Base-by-base conservation (phyloP, 129 eudicot genomes). In the Pittosporum tobira region DNA sequence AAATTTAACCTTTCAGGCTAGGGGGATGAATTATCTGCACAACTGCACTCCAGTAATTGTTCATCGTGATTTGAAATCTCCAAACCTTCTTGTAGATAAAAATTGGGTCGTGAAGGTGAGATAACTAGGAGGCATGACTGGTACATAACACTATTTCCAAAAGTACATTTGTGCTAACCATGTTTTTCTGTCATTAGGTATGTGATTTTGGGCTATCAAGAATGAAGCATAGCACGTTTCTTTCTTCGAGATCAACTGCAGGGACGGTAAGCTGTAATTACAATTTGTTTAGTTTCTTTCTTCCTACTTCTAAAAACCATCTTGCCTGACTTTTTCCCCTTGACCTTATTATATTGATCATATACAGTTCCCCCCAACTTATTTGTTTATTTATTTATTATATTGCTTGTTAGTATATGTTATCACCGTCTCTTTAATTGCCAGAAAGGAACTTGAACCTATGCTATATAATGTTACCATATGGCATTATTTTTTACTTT, bases 21-120 rank as follows among this genome's bases (percentile, higher is more conserved):
- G 96, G 46, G 99, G 99, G 60, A 87, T 91, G 99, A 91, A 91
- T 71, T 91, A 91, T 83, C 65, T 91, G 77, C 99, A 91, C 71
- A 91, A 81, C 64, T 83, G 96, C 74, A 67, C 88, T 26, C 99
- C 99, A 3, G 81, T 87, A 45, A 79, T 91, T 63, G 99, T 91
- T 67, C 99, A 91, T 74, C 95, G 96, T 57, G 99, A 91, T 79
- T 74, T 91, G 67, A 91, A 91, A 74, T 75, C 99, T 24, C 99
- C 99, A 43, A 91, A 91, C 74, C 90, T 91, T 22, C 94, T 91
- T 47, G 99, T 91, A 62, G 99, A 91, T 68, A 87, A 79, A 68
- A 91, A 91, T 69, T 91, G 99, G 99, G 90, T 87, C 58, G 99
- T 87, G 60, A 91, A 91, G 99, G 99, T 91, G 68, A 25, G 36